Evolutionary conservation across 2,329 filamentous ascomycete genomes (phyloP).

Genomic region (Eutypella sp.): DNA sequence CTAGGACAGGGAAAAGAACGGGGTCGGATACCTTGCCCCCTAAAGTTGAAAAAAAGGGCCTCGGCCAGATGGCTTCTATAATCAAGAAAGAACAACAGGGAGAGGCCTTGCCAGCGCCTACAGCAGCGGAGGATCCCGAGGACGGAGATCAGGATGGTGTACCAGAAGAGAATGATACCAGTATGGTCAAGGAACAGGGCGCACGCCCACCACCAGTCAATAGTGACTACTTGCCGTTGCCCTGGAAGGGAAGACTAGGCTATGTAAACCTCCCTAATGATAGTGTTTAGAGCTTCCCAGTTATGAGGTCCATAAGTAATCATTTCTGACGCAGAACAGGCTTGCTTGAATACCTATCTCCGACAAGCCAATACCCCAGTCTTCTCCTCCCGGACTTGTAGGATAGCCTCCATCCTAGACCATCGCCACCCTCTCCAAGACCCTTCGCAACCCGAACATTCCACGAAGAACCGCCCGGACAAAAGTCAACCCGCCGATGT

Average conservation of each 20-base stretch:
- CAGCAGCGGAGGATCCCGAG: constrained; percentile 3
- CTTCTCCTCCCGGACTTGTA: constrained; percentile 87
- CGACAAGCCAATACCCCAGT: constrained; percentile 76
- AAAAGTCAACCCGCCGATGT: constrained; percentile 62
- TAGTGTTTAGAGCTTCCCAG: constrained; percentile 1
- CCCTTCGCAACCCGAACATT: constrained; percentile 69
- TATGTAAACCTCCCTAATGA: constrained; percentile 57
- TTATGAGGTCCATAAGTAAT: not conserved
- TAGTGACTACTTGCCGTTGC: constrained; percentile 76
- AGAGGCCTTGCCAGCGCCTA: not conserved
- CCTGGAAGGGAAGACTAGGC: constrained; percentile 84
- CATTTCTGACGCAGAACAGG: constrained; percentile 39
- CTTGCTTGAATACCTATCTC: constrained; percentile 89
- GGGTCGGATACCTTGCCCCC: constrained; percentile 4
- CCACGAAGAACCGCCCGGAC: constrained; percentile 82
- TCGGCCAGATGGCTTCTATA: not conserved
- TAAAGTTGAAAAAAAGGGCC: not conserved
- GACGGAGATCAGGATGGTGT: constrained; percentile 9
- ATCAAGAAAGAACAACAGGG: not conserved
- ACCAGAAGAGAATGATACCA: constrained; percentile 15
- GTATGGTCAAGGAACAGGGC: constrained; percentile 20
- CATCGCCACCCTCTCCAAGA: constrained; percentile 78
- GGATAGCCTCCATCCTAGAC: constrained; percentile 84
- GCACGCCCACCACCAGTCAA: constrained; percentile 72
- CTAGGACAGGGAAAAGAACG: constrained; percentile 7